Evolutionary conservation across 148 eudicot species (phyloP), one percentile per base, ranked within the genome.

Genomic region (Suaeda aralocaspica): DNA sequence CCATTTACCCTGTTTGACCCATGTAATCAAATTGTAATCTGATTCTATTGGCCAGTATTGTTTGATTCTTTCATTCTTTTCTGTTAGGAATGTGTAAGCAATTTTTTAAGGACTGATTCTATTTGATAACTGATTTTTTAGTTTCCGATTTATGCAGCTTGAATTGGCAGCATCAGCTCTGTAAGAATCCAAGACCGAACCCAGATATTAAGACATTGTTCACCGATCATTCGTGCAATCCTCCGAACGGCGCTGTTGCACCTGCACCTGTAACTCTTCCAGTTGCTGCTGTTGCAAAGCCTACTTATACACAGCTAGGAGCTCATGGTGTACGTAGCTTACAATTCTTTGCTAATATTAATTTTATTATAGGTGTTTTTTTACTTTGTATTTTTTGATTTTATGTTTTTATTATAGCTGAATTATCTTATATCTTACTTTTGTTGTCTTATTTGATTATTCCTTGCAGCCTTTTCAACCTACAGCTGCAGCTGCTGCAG

Each of bases 131-230:
- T 66, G 30, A 73, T 56, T 12, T 21, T 22, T 21, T 73, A 52
- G 22, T 67, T 1, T 65, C 18, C 59, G 50, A 51, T 80, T 53
- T 45, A 65, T 80, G 67, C 84, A 92, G 97, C 77, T 79, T 89
- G 74, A 89, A 92, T 74, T 92, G 97, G 97, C 97, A 92, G 89
- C 97, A 92, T 78, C 97, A 92, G 68, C 87, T 89, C 39, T 89
- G 97, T 70, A 87, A 87, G 81, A 92, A 89, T 71, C 96, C 92
- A 18, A 87, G 95, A 77, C 78, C 92, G 67, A 92, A 92, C 53
- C 97, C 97, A 44, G 96, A 89, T 73, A 89, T 92, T 53, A 92
- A 86, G 78, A 89, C 97, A 58, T 79, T 92, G 62, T 92, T 87
- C 76, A 76, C 80, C n/a, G 97, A 92, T 74, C 97, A 92, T 79